Evolutionary conservation across 192 early-diverging fungal species (phyloP), one percentile per base, ranked within the genome.

Genomic region (Coemansia sp.): DNA sequence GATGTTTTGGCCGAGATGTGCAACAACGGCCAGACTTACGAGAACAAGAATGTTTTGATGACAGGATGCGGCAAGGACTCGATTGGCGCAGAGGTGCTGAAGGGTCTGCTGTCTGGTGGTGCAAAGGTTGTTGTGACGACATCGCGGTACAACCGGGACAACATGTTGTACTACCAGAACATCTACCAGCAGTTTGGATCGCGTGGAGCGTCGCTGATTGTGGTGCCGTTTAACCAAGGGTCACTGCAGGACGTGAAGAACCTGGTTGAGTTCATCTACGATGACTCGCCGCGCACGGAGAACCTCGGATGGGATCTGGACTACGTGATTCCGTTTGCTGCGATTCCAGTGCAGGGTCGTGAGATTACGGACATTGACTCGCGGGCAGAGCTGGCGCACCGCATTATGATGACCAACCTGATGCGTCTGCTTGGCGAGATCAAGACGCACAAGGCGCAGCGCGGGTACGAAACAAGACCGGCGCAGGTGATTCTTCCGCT

Each of bases 221-320:
- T 97, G 40, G 95, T 97, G 48, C 95, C 95, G n/a, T 97, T 97
- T 85, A 97, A 97, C 82, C 91, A 89, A 68, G 94, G 87, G 63
- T 95, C 94, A 22, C 87, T 89, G 80, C 90, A 94, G 83, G 95
- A 97, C 76, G 88, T 90, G 39, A 85, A 90, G 67, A 84, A 85
- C 43, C 78, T 97, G 22, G 85, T 97, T 61, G 85, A 94, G 77
- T 97, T 94, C 76, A 92, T 97, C 65, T 97, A 97, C 80, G 69
- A 85, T 46, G 88, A 90, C 81, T 88, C 88, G 78, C 74, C 74
- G n/a, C 74, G 74, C 21, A 61, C 49, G 15, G 74, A 76, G 69
- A 94, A 93, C 66, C 86, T 96, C 18, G 85, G 88, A 61, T 94
- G 92, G 94, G 95, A 97, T 85, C 88, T 97, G 63, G 95, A 97